phyloP scores from a whole-genome alignment of 164 flowering plant genomes.

The Buxus sempervirens region DNA sequence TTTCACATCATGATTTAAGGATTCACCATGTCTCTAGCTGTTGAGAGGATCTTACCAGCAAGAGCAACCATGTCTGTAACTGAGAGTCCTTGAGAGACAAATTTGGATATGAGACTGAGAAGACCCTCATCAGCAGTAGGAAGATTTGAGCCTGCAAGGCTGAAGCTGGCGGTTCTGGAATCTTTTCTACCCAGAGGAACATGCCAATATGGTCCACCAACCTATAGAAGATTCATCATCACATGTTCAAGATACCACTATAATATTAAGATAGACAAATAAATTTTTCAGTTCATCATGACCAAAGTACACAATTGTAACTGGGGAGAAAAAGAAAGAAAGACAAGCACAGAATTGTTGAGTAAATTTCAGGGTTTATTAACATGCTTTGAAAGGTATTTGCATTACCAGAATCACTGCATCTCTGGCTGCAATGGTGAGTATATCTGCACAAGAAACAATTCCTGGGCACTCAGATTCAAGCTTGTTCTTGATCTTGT shows the following conservation, averaged over 20 bases:
- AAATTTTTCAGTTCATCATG: neutral
- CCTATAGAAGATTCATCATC: neutral
- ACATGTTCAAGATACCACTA: no score
- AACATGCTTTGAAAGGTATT: no score
- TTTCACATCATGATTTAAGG: no score
- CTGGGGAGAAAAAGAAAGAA: no score
- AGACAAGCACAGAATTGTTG: no score
- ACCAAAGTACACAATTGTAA: neutral
- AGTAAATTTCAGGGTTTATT: no score
- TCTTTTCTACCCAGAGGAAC: neutral
- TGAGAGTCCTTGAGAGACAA: neutral
- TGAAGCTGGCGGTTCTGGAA: neutral
- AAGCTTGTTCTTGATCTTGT: slow-evolving; percentile 70
- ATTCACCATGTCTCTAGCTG: neutral
- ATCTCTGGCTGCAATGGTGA: slow-evolving; percentile 1
- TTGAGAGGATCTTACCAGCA: neutral
- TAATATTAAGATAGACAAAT: neutral
- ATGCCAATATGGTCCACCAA: neutral
- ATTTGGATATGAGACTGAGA: neutral
- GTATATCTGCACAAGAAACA: slow-evolving; percentile 89
- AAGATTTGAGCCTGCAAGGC: neutral
- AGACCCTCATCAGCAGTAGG: slow-evolving; percentile 1
- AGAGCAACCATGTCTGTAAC: slow-evolving; percentile 1
- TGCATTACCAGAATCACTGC: slow-evolving; percentile 58
- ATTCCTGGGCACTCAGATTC: slow-evolving; percentile 92